These are phyloP conservation scores for Gracilaria gracilis DNA, from an alignment of 23 red algal species.

Conservation along the genomic window DNA sequence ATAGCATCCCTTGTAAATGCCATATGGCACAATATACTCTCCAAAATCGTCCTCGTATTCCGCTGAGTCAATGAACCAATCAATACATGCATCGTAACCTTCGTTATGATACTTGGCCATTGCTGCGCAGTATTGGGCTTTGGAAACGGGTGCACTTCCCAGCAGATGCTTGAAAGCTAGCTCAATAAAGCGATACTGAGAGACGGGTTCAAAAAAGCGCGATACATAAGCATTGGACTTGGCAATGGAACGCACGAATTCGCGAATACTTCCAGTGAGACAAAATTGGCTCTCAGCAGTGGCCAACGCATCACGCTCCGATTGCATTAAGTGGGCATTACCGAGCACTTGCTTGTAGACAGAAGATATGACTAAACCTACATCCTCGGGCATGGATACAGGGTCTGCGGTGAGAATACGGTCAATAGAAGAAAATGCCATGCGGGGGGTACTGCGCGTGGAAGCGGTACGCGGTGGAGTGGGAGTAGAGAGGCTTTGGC, in stretches of 20 bases:
- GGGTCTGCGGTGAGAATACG: constrained; percentile 57
- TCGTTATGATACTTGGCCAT: constrained; percentile 68
- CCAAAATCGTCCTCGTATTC: constrained; percentile 67
- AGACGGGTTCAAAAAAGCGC: constrained; percentile 75
- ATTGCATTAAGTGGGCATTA: constrained; percentile 84
- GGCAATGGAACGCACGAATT: constrained; percentile 82
- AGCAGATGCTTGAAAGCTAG: constrained; percentile 88
- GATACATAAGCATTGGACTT: constrained; percentile 65
- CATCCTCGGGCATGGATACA: constrained; percentile 30
- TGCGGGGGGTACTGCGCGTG: constrained; percentile 5
- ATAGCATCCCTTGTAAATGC: constrained; percentile 48
- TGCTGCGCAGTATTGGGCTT: constrained; percentile 38
- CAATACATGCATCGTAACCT: constrained; percentile 73
- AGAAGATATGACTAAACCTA: constrained; percentile 9
- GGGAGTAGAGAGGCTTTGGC: not conserved
- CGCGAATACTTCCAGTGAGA: constrained; percentile 35
- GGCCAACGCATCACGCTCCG: constrained; percentile 67
- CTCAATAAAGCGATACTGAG: constrained; percentile 79
- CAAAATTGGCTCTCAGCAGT: constrained; percentile 52
- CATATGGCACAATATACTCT: constrained; percentile 63
- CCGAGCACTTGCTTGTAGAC: constrained; percentile 85
- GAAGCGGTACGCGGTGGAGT: not conserved
- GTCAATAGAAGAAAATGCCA: constrained; percentile 80
- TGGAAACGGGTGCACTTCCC: constrained; percentile 64
- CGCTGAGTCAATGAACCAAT: constrained; percentile 67